phyloP scores from a whole-genome alignment of 164 flowering plant genomes.

The grape (Vitis vinifera) region ASM3070453v1 NC_081812.1:17457501-17458000 shows the following conservation, averaged over 20 bases:
- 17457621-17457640: conserved; percentile 87
- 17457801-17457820: conserved; percentile 79
- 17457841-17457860: conserved; percentile 67
- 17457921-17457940: too few species aligned
- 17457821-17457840: conserved; percentile 75
- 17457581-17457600: conserved; percentile 89
- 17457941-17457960: too few species aligned
- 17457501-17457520: not conserved
- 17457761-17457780: not conserved
- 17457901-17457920: conserved; percentile 29
- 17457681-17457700: not conserved
- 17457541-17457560: conserved; percentile 83
- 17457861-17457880: conserved; percentile 71
- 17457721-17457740: too few species aligned
- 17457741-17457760: too few species aligned
- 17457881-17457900: conserved; percentile 30
- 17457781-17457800: conserved; percentile 82
- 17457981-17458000: too few species aligned
- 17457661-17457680: not conserved
- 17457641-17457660: conserved; percentile 52
- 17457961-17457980: too few species aligned
- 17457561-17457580: conserved; percentile 98
- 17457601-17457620: conserved; percentile 82
- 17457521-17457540: conserved; percentile 81
- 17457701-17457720: not conserved